Conservation (phyloP, 2,329 filamentous ascomycete genomes). For the Pseudocercospora musae region DNA sequence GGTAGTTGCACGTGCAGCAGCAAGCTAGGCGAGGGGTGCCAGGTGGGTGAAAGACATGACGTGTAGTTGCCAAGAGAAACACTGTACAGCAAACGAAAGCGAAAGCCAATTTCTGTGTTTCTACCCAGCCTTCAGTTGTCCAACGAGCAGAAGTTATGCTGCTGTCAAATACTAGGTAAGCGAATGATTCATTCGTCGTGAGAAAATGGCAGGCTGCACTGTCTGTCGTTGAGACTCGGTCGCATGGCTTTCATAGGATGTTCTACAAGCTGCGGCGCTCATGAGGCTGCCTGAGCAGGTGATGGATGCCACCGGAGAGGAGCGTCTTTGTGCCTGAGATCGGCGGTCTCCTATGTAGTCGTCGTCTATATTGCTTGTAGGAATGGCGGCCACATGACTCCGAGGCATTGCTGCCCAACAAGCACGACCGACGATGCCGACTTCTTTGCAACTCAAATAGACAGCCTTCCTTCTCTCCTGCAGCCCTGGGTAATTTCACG, state of each 20-base stretch:
- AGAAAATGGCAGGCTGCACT: background rate
- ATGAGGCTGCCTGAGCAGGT: background rate
- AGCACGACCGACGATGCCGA: background rate
- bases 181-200: background rate
- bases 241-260: background rate
- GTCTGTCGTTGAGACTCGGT: background rate
- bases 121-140: background rate
- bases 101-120: background rate
- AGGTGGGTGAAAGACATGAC: too few relatives aligned
- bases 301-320: background rate
- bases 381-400: background rate
- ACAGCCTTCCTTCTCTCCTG: background rate
- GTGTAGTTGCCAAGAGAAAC: background rate
- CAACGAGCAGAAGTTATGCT: background rate
- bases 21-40: background rate
- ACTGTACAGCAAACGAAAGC: background rate
- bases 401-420: background rate
- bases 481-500: background rate
- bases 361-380: background rate
- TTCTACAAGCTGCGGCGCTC: background rate
- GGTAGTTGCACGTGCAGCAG: background rate
- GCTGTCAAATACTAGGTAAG: too few relatives aligned
- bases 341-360: background rate
- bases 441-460: constrained; percentile 1
- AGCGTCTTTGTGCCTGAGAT: background rate